phyloP scores from a whole-genome alignment of 2,329 filamentous ascomycete genomes.

The Arthrocladium fulminans region DNA sequence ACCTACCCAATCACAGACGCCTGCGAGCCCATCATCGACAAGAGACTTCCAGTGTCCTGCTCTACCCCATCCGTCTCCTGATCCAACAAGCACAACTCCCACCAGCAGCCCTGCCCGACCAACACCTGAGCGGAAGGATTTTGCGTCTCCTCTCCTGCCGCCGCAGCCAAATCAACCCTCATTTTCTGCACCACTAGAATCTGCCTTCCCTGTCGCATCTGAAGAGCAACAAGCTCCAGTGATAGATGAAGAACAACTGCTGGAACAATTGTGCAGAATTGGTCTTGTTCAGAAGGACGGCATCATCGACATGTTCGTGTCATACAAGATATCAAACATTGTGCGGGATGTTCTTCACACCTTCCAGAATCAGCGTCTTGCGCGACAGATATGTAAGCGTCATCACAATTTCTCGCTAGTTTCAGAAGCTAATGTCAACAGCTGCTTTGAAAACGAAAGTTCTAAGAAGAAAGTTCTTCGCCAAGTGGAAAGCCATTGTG shows the following conservation, averaged over 20 bases:
- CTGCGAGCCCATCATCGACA: not conserved
- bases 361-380: not conserved
- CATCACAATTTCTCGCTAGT: not conserved
- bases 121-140: not conserved
- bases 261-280: constrained; percentile 3
- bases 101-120: not conserved
- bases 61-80: not conserved
- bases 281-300: constrained; percentile 7
- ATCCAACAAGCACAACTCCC: not conserved
- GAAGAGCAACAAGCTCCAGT: not conserved
- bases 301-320: constrained; percentile 10
- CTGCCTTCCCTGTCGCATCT: not conserved
- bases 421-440: constrained; percentile 9
- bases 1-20: not conserved
- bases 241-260: not conserved
- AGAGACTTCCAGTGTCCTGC: not conserved
- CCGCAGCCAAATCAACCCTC: not conserved
- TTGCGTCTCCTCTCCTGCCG: not conserved
- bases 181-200: not conserved
- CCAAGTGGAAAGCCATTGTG: constrained; percentile 30
- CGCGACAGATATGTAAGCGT: not conserved
- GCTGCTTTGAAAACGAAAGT: constrained; percentile 25
- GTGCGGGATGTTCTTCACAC: not conserved
- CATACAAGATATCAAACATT: not conserved
- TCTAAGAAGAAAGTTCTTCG: constrained; percentile 30